These are phyloP conservation scores for Candida cerambycidarum DNA, from an alignment of 805 yeast species.

Conservation along the genomic window DNA sequence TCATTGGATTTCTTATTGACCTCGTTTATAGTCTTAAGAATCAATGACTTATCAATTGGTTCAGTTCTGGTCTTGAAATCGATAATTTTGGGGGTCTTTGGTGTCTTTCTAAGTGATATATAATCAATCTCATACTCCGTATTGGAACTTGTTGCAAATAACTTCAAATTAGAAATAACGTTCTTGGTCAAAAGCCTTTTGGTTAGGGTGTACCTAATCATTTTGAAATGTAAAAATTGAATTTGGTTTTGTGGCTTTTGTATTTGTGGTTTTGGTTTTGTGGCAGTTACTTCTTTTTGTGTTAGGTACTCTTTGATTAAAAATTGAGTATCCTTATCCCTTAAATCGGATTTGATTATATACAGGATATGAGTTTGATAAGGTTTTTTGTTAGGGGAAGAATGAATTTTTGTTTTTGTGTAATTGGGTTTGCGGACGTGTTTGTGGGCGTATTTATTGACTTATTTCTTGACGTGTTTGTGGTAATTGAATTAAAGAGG, in stretches of 20 bases:
- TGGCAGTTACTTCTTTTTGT: not conserved
- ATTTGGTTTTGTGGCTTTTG: not conserved
- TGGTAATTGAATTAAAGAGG: too few species aligned
- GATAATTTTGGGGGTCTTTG: not conserved
- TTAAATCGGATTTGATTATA: conserved; percentile 5
- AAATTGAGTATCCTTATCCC: conserved; percentile 7
- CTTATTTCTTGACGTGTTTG: too few species aligned
- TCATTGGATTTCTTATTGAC: conserved; percentile 6
- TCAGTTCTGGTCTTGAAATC: conserved; percentile 6
- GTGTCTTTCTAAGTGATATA: conserved; percentile 21
- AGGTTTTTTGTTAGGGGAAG: not conserved
- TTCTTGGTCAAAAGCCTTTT: not conserved
- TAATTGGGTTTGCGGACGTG: too few species aligned
- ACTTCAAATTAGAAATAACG: not conserved
- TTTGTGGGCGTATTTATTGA: too few species aligned
- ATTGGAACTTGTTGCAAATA: conserved; percentile 12
- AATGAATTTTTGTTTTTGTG: too few species aligned
- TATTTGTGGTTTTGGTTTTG: not conserved
- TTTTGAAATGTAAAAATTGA: not conserved
- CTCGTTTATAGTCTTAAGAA: conserved; percentile 9
- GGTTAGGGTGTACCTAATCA: conserved; percentile 1
- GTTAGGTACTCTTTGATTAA: not conserved
- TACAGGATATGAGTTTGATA: not conserved
- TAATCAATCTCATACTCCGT: conserved; percentile 25
- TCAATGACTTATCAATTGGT: conserved; percentile 6